Conservation (phyloP, 2,329 filamentous ascomycete genomes). For the Thelonectria blattea region DNA sequence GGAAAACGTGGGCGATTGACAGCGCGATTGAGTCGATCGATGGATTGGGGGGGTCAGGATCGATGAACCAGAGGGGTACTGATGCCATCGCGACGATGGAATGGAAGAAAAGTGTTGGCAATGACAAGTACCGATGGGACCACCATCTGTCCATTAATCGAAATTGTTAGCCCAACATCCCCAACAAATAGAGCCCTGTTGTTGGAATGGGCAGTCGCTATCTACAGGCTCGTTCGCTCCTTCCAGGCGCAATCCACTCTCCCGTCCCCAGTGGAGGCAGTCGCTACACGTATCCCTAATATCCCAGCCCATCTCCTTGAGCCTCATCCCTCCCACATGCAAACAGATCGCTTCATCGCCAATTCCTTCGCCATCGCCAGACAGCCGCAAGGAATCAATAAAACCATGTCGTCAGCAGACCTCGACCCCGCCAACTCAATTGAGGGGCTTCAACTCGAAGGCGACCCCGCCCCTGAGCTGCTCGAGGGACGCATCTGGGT, state of each 20-base stretch:
- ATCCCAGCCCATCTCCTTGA: background rate
- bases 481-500: constrained; percentile 87
- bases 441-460: constrained; percentile 41
- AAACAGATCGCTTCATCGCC: no score
- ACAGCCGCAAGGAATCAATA: background rate
- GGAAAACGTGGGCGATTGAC: constrained; percentile 9
- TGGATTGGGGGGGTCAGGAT: background rate
- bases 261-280: no score
- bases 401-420: constrained; percentile 27
- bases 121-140: no score
- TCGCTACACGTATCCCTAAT: background rate
- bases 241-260: no score
- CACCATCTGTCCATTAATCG: background rate
- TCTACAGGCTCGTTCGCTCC: background rate
- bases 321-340: background rate
- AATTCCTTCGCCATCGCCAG: background rate
- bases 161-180: constrained; percentile 27
- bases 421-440: constrained; percentile 34
- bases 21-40: background rate
- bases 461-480: constrained; percentile 60
- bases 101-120: constrained; percentile 4
- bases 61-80: no score
- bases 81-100: no score
- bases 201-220: no score
- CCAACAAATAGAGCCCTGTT: background rate